Evolutionary conservation across 2,329 filamentous ascomycete species (phyloP), one percentile per base, ranked within the genome.

Genomic region (Incumbomyces delicatus): DNA sequence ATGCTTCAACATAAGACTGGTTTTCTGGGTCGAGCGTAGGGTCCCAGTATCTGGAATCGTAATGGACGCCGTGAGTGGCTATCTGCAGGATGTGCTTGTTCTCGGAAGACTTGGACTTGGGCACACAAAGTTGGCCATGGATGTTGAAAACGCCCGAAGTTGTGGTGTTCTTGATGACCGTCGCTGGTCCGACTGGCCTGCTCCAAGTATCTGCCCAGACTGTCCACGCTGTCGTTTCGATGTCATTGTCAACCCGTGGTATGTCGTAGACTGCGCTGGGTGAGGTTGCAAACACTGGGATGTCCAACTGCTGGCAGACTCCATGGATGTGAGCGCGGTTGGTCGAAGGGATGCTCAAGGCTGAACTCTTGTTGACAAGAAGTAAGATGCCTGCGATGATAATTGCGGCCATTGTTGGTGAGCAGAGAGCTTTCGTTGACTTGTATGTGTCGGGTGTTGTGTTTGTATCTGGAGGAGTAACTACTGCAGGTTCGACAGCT

Each of bases 1-100:
- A 54, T 6, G 62, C 57, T 31, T 67, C 57, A 43, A 68, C 62
- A 47, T 64, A 67, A 7, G 63, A 66, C 49, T 65, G 59, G 27
- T 62, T 56, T 36, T 58, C 58, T 46, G 60, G 51, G 34, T 59
- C 34, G 44, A 61, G 50, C 35, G 66, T 63, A 60, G 63, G 65
- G 50, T 67, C 44, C 50, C 48, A 52, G 32, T 52, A 52, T 20
- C 47, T 39, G 10, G 12, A 31, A 27, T 52, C 48, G 34, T 50
- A 52, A 20, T 48, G 40, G 1, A 35, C 51, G n/a, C 53, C 53
- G 38, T 53, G 53, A 6, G 53, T 52, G 14, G 51, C 51, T 18
- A 55, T 55, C 27, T 55, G 53, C 14, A 55, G 45, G 20, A 53
- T 41, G 29, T 46, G 41, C 27, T 44, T 50, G 32, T 52, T 50